Evolutionary conservation across 371 early-diverging fungal genomes (phyloP), one percentile per base, ranked within the genome.

Genomic region (Zychaea mexicana): DNA sequence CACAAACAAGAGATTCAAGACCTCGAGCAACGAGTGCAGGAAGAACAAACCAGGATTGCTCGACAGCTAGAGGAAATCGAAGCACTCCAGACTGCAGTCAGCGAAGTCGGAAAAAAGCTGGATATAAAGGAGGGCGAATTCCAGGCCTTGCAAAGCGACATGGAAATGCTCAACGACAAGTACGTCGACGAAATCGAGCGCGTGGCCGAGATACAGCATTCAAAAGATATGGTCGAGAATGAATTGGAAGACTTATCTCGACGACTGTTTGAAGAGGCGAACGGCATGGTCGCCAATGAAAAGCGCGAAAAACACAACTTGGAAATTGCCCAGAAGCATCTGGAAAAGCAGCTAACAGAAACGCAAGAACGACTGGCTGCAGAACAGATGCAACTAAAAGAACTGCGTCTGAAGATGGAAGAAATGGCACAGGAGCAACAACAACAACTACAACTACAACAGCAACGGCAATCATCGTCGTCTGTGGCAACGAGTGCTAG

Each of bases 231-330:
- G 74, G 89, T 96, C 1, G 94, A 96, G 69, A 90, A 88, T 26
- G 98, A 98, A 73, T 77, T 97, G 28, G 97, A 96, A 71, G 96
- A 95, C 45, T 72, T 96, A 49, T 94, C 94, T 27, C 85, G 90
- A 38, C 84, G 85, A 60, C 74, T 98, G 36, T 97, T 97, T 78
- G 95, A 96, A 65, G 93, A 96, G 73, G 98, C 98, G 0, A 97
- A 98, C 61, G 85, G 82, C 3, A 89, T 97, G 90, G 98, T 98
- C 12, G 92, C 96, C 2, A 80, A 89, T 15, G 96, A 96, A 67
- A 89, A 90, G 47, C 74, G 90, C 60, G 86, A 86, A 52, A 76
- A 87, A 55, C 73, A 87, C 60, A 81, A 86, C 30, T 69, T 85
- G 24, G 86, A 90, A 57, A 56, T 86, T 19, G 81, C 84, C 13